Base-by-base conservation (phyloP, 306 rosid species). In the Cucurbita maxima region DNA sequence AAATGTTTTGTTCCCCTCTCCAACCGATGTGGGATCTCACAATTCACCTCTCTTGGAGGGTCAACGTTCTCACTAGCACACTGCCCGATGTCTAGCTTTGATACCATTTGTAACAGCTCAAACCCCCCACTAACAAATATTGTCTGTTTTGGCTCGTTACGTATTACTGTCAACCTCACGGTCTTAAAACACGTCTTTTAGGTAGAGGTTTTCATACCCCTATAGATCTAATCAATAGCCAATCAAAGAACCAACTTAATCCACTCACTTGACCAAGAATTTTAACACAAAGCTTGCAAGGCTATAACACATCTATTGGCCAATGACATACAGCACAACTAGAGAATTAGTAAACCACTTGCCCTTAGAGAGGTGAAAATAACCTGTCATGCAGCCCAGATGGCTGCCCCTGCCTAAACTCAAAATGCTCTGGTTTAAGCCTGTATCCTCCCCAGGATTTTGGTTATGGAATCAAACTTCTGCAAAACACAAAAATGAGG, bases 351-450 rank as follows among this genome's bases (percentile, higher is more conserved):
- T 72, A 78, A 80, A 72, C 50, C 76, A 84, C 82, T 84, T 81
- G 75, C 83, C 79, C 81, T 75, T 91, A 82, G 85, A 71, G 83
- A 74, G 84, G 81, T 52, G 88, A 83, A 72, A 90, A 86, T 86
- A 88, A 95, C 96, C 99, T 95, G 97, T 95, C 99, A 75, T 95
- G 99, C 85, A 91, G 81, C 76, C 99, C 97, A 82, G 97, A 95
- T 68, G 76, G 53, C 79, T 95, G 99, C 73, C 99, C 99, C 82
- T 88, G 99, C 97, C 99, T 91, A 87, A 95, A 95, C 76, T 95
- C 97, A 76, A 88, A 91, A 72, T 82, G 79, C 81, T 80, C 84
- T 50, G 99, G 99, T 48, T 81, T 88, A 75, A 95, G 95, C 69
- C 90, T 85, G 86, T 89, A 95, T 79, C 99, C 99, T 81, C 99